Evolutionary conservation across 805 yeast genomes (phyloP).

Genomic region (Yamadazyma takamatsuzukensis): DNA sequence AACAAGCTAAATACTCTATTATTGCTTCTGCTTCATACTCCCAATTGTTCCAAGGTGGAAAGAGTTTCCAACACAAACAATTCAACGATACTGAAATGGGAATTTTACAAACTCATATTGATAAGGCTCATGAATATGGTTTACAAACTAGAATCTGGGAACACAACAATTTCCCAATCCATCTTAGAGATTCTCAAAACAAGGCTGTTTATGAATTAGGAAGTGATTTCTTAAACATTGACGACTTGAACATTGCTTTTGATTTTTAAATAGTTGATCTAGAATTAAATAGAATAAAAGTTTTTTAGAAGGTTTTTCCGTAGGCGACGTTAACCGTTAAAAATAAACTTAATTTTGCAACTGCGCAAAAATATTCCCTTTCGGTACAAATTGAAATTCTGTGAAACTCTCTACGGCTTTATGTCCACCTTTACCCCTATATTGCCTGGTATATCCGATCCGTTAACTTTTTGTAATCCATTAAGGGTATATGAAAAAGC

Average conservation of each 20-base stretch:
- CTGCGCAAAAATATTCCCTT: too few species aligned
- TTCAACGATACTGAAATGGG: constrained; percentile 31
- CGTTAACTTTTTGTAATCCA: too few species aligned
- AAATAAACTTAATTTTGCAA: too few species aligned
- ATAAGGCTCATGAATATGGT: constrained; percentile 46
- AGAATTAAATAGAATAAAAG: neutral
- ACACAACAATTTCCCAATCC: constrained; percentile 61
- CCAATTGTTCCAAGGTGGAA: constrained; percentile 19
- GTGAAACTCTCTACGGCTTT: too few species aligned
- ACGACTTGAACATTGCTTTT: constrained; percentile 39
- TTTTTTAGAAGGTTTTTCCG: too few species aligned
- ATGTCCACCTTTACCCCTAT: too few species aligned
- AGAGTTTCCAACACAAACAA: constrained; percentile 13
- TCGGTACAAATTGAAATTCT: too few species aligned
- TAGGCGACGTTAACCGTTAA: too few species aligned
- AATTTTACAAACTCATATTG: constrained; percentile 23
- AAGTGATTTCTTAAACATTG: constrained; percentile 60
- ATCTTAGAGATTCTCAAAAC: constrained; percentile 46
- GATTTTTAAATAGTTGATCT: neutral
- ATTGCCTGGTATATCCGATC: too few species aligned
- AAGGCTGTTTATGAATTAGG: constrained; percentile 43
- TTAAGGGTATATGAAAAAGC: too few species aligned
- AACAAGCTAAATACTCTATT: constrained; percentile 27
- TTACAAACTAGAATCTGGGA: constrained; percentile 68
- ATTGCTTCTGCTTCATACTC: constrained; percentile 44